Evolutionary conservation across 2,329 filamentous ascomycete species (phyloP), one percentile per base, ranked within the genome.

Genomic region (Pseudogymnoascus verrucosus): DNA sequence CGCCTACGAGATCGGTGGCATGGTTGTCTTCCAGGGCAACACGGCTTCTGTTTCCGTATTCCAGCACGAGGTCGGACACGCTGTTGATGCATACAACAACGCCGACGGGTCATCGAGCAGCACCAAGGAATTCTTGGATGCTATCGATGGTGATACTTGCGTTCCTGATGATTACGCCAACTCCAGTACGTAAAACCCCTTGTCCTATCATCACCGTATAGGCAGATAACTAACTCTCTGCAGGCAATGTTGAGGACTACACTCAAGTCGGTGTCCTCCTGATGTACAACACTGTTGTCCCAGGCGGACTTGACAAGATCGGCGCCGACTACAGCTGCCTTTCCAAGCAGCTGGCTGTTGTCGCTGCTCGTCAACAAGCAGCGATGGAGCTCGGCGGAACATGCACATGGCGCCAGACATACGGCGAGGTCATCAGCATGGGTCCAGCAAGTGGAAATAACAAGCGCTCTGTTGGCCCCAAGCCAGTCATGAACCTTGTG

Each of bases 241-340:
- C 65, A 21, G 68, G 65, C 42, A 69, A 67, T 64, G 51, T 64
- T 14, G 71, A 72, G 67, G 65, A 71, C 67, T 71, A 69, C 63
- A 71, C 71, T 28, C 69, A 73, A 66, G 37, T 67, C 21, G 69
- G 65, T 10, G 61, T 69, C 12, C 62, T 72, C 5, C 68, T 65
- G 10, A 36, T 73, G 1, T 72, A 67, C 60, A 70, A 72, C 63
- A 69, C 69, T 63, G 63, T 68, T 39, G 70, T 72, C 5, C 69
- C 70, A 4, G 69, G 69, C 19, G 71, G 71, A 11, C 63, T 71
- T 23, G 66, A 63, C 26, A 64, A 31, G 8, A 67, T 71, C 8
- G 65, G 69, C 37, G 66, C 69, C 26, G 71, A 69, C 65, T 70
- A 64, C 64, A 63, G 54, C n/a, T 65, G 67, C 51, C 65, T 72